phyloP scores from a whole-genome alignment of 2,329 filamentous ascomycete species.

The Ilyonectria sp. region DNA sequence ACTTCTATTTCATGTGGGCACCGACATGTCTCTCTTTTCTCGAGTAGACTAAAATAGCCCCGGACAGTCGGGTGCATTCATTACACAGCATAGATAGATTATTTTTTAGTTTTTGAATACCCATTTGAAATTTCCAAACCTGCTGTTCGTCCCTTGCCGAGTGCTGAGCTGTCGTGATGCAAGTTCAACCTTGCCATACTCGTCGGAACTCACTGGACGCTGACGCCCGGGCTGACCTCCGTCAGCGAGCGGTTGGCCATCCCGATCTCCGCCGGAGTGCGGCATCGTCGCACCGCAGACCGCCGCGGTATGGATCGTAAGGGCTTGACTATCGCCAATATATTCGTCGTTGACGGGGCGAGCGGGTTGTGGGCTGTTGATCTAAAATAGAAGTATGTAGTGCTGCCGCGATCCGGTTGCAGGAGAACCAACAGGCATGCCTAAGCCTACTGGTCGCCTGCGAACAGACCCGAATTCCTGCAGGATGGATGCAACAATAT shows the following conservation, averaged over 20 bases:
- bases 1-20: neutral
- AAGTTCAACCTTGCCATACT: neutral
- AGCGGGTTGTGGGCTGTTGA: neutral
- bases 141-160: neutral
- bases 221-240: neutral
- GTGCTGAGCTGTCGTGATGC: neutral
- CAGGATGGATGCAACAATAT: neutral
- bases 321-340: neutral
- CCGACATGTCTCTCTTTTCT: neutral
- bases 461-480: neutral
- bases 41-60: slow-evolving; percentile 4
- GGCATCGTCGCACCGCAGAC: neutral
- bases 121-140: slow-evolving; percentile 15
- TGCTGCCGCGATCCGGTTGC: neutral
- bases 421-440: neutral
- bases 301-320: neutral
- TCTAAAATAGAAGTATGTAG: neutral
- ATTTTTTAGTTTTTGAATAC: slow-evolving; percentile 22
- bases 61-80: slow-evolving; percentile 3
- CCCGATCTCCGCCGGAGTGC: slow-evolving; percentile 27
- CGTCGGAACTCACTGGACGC: slow-evolving; percentile 3
- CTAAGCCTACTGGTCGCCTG: neutral
- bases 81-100: slow-evolving; percentile 23
- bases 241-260: slow-evolving; percentile 12
- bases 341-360: no score